Evolutionary conservation across 192 early-diverging fungal genomes (phyloP).

Genomic region (Coemansia erecta): DNA sequence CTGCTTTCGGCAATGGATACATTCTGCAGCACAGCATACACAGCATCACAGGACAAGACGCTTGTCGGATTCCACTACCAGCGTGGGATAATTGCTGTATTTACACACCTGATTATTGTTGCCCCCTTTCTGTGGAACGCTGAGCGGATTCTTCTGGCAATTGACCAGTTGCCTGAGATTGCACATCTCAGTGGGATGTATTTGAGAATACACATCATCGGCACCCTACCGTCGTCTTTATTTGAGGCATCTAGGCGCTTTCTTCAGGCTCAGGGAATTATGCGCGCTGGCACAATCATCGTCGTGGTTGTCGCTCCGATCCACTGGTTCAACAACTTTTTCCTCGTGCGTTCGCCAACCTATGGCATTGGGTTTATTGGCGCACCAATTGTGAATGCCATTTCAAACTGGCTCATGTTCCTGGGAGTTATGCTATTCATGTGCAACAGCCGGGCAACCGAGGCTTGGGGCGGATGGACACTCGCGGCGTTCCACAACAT

Average conservation of each 20-base stretch:
- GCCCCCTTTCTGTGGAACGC: constrained; percentile 67
- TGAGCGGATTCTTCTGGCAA: constrained; percentile 60
- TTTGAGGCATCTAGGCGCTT: constrained; percentile 80
- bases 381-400: constrained; percentile 70
- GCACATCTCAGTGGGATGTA: constrained; percentile 60
- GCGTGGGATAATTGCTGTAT: constrained; percentile 65
- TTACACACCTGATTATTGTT: constrained; percentile 67
- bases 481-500: constrained; percentile 58
- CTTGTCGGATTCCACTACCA: constrained; percentile 69
- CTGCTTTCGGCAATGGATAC: constrained; percentile 13
- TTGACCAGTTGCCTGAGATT: constrained; percentile 71
- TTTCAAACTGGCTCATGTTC: constrained; percentile 69
- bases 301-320: constrained; percentile 65
- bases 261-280: constrained; percentile 80
- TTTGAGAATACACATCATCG: constrained; percentile 63
- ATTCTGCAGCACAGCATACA: constrained; percentile 9
- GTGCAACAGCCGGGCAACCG: constrained; percentile 56
- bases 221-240: constrained; percentile 68
- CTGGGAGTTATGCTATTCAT: constrained; percentile 64
- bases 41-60: constrained; percentile 54
- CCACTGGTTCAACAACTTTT: constrained; percentile 71
- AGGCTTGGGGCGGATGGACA: constrained; percentile 85
- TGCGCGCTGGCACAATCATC: constrained; percentile 76
- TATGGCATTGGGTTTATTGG: constrained; percentile 74
- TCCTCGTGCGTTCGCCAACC: constrained; percentile 66